A percentile compares a stretch with the other conserved stretches of the same genome.
Conservation (phyloP, 495 filamentous ascomycete genomes). For the Lophiotrema nucula region DNA sequence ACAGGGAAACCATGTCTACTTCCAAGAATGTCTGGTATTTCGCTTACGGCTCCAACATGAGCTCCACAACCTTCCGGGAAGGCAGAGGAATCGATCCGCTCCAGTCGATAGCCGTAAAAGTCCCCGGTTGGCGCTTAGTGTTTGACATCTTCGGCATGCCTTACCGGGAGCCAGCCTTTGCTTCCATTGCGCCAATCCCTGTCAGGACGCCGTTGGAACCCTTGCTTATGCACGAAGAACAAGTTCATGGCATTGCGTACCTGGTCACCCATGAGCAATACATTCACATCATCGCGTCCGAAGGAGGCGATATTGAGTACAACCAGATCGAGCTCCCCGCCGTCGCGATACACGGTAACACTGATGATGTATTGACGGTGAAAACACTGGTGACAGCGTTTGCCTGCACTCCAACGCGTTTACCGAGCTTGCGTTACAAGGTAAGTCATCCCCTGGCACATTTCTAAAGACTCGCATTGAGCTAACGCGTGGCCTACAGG, state of each 20-base stretch:
- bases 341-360: background rate
- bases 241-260: slow-evolving; percentile 5
- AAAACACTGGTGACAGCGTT: slow-evolving; percentile 1
- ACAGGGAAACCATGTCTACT: no score
- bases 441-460: background rate
- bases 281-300: slow-evolving; percentile 3
- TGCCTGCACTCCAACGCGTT: background rate
- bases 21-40: slow-evolving; percentile 24
- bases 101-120: background rate
- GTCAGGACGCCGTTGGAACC: background rate
- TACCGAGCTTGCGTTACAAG: slow-evolving; percentile 8
- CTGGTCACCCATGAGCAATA: slow-evolving; percentile 6
- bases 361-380: background rate
- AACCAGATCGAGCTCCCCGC: background rate
- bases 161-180: slow-evolving; percentile 12
- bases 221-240: background rate
- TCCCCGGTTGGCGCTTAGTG: background rate
- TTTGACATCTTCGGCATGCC: slow-evolving; percentile 10
- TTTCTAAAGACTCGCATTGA: no score
- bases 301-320: slow-evolving; percentile 11
- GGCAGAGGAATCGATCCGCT: slow-evolving; percentile 6
- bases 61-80: slow-evolving; percentile 1
- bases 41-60: slow-evolving; percentile 21
- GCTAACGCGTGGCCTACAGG: no score
- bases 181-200: no score